Conservation (phyloP, 106 monocot species). For the Chionographis japonica region DNA sequence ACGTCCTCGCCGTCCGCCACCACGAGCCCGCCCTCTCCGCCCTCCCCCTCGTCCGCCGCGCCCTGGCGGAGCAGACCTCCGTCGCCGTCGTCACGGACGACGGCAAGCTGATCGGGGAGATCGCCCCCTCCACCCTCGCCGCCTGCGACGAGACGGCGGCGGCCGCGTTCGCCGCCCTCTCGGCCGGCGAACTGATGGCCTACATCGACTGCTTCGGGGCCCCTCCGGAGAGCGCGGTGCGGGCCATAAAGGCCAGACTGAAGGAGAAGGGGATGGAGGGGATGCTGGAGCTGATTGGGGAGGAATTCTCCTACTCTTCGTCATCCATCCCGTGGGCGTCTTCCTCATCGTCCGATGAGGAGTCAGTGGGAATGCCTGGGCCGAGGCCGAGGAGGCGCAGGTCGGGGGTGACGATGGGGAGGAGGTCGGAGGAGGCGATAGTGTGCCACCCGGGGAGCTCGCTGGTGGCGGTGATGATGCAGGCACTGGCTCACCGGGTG, state of each 20-base stretch:
- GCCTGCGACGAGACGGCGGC: conserved; percentile 48
- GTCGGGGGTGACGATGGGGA: conserved; percentile 25
- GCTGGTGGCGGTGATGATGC: conserved; percentile 80
- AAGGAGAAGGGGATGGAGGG: conserved; percentile 33
- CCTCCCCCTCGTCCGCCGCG: conserved; percentile 45
- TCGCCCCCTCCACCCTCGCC: conserved; percentile 58
- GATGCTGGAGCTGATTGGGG: conserved; percentile 58
- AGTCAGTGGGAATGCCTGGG: not conserved
- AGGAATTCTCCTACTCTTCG: conserved; percentile 8
- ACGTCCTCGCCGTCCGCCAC: conserved; percentile 33
- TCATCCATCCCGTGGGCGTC: conserved; percentile 15
- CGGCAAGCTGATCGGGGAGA: conserved; percentile 60
- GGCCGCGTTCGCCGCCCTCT: conserved; percentile 55
- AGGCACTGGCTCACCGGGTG: conserved; percentile 76
- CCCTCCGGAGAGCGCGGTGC: conserved; percentile 24
- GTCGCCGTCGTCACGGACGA: conserved; percentile 68
- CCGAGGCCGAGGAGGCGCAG: conserved; percentile 16
- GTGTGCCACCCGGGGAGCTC: conserved; percentile 65
- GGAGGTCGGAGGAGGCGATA: conserved; percentile 38
- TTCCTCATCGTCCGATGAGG: conserved; percentile 26
- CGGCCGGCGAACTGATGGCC: conserved; percentile 65
- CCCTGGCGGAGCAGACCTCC: conserved; percentile 38
- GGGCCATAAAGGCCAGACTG: conserved; percentile 36
- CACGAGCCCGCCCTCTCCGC: conserved; percentile 52
- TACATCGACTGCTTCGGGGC: conserved; percentile 49